Conservation (phyloP, 495 filamentous ascomycete genomes). For the Penicillium psychrofluorescens region DNA sequence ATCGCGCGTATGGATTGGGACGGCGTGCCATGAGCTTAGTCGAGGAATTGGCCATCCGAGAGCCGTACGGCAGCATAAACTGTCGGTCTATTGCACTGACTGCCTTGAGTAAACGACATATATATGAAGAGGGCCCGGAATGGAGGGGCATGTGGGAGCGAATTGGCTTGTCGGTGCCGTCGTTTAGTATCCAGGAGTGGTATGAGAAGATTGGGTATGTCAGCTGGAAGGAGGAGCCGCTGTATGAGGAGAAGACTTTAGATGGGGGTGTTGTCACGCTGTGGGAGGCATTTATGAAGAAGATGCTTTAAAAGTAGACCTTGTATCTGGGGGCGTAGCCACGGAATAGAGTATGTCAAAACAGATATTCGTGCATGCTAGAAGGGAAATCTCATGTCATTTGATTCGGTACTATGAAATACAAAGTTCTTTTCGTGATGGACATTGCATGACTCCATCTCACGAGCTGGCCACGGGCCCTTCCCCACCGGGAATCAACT, state of each 20-base stretch:
- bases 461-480: conserved; percentile 48
- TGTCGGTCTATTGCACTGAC: conserved; percentile 17
- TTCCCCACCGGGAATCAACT: conserved; percentile 87
- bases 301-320: neutral
- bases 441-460: conserved; percentile 7
- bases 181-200: conserved; percentile 22
- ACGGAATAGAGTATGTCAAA: too few relatives aligned
- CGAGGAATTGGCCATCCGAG: conserved; percentile 7
- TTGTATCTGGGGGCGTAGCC: too few relatives aligned
- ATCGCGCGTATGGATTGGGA: conserved; percentile 10
- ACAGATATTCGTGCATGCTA: too few relatives aligned
- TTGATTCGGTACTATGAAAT: conserved; percentile 29
- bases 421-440: conserved; percentile 20
- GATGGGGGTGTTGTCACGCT: conserved; percentile 8
- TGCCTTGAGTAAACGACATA: conserved; percentile 17
- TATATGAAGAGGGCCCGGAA: conserved; percentile 14
- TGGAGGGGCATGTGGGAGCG: conserved; percentile 11
- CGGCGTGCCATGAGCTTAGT: conserved; percentile 9
- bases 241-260: conserved; percentile 7
- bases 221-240: conserved; percentile 19
- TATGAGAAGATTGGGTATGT: conserved; percentile 25
- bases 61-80: conserved; percentile 7
- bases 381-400: conserved; percentile 9
- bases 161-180: conserved; percentile 3
- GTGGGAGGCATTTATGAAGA: conserved; percentile 19